Conservation (phyloP, 352 stramenopile species). For the Phytopythium delawarense region DNA sequence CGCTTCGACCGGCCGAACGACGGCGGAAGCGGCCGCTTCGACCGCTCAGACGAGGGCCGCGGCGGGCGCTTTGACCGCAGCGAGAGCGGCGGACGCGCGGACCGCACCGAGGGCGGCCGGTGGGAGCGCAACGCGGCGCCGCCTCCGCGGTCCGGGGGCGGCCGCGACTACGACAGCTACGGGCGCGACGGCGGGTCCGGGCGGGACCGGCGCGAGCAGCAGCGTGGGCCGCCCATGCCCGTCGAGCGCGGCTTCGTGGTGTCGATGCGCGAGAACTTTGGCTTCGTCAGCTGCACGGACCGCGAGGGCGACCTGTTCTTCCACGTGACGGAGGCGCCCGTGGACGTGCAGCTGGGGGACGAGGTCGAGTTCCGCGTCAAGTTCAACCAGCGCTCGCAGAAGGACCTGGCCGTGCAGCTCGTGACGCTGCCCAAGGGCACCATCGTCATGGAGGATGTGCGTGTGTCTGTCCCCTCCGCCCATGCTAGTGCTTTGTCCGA, state of each 20-base stretch:
- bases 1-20: constrained; percentile 8
- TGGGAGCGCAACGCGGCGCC: constrained; percentile 4
- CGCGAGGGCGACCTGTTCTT: constrained; percentile 78
- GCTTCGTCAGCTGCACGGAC: constrained; percentile 59
- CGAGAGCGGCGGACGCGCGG: neutral
- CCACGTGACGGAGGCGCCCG: constrained; percentile 71
- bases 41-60: constrained; percentile 1
- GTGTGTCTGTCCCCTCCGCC: constrained; percentile 6
- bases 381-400: constrained; percentile 66
- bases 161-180: neutral
- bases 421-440: constrained; percentile 61
- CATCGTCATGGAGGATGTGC: constrained; percentile 67
- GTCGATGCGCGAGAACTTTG: constrained; percentile 51
- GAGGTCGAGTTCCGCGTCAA: constrained; percentile 76
- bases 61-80: constrained; percentile 11
- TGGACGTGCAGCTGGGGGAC: constrained; percentile 63
- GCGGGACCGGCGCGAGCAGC: neutral
- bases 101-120: neutral
- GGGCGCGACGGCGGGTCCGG: neutral
- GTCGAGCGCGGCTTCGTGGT: constrained; percentile 39
- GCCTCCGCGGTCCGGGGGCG: neutral
- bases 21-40: neutral
- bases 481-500: neutral
- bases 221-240: constrained; percentile 15
- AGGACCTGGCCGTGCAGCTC: constrained; percentile 70